Evolutionary conservation across 202 grass and related monocot genomes (phyloP).

Genomic region (Panicum hallii): DNA sequence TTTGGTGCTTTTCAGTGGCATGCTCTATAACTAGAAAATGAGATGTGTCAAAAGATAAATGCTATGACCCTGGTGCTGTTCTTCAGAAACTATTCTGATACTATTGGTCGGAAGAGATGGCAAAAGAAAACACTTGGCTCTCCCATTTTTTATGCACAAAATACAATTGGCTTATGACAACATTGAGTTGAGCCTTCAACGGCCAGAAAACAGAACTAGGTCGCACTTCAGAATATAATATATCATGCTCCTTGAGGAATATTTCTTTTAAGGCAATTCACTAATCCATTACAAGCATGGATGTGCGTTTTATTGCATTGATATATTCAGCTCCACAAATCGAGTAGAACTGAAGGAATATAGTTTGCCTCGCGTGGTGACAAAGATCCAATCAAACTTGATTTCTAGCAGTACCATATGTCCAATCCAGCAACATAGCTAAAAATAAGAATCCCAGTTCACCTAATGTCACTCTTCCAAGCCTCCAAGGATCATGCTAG

Average conservation of each 20-base stretch:
- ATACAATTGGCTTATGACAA: background rate
- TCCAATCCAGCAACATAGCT: background rate
- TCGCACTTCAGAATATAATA: background rate
- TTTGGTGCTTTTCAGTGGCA: background rate
- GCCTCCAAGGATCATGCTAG: background rate
- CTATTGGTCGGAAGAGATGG: background rate
- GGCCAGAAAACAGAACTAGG: conserved; percentile 15
- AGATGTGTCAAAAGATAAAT: background rate
- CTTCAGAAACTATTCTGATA: conserved; percentile 3
- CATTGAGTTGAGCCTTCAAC: background rate
- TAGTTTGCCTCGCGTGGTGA: background rate
- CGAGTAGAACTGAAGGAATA: background rate
- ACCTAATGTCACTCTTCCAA: background rate
- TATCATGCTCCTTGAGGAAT: conserved; percentile 25
- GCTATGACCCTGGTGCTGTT: background rate
- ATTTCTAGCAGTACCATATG: conserved; percentile 21
- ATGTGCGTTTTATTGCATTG: background rate
- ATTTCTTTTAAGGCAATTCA: background rate
- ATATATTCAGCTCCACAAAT: background rate
- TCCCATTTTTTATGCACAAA: background rate
- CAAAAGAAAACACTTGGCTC: background rate
- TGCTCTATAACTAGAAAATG: background rate
- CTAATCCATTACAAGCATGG: background rate
- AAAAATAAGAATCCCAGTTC: background rate
- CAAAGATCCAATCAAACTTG: background rate